A percentile compares a stretch with the other conserved stretches of the same genome.
Conservation (phyloP, 2,329 filamentous ascomycete genomes). For the Coniochaeta prunicola region DNA sequence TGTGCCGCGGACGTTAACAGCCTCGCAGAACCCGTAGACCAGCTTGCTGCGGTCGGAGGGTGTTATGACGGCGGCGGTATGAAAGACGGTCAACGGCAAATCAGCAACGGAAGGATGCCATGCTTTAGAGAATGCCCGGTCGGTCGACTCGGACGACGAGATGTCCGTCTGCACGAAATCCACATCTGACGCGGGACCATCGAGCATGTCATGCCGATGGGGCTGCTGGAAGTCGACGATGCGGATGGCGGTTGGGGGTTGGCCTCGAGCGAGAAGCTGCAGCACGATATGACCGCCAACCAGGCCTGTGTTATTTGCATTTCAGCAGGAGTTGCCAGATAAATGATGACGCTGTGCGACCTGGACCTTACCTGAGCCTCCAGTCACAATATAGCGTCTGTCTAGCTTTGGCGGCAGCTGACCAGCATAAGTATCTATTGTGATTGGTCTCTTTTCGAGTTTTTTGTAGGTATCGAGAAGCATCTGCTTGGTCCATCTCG, state of each 20-base stretch:
- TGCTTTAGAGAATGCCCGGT: constrained; percentile 38
- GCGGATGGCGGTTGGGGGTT: constrained; percentile 41
- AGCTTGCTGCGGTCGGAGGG: constrained; percentile 37
- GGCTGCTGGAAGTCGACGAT: constrained; percentile 43
- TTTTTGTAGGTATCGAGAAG: constrained; percentile 26
- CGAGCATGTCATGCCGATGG: constrained; percentile 31
- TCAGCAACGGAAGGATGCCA: constrained; percentile 34
- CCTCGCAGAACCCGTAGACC: constrained; percentile 35
- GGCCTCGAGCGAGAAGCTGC: constrained; percentile 45
- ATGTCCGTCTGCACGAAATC: constrained; percentile 42
- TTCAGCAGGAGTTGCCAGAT: neutral
- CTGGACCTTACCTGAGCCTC: constrained; percentile 35
- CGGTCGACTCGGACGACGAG: constrained; percentile 32
- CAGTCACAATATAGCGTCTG: constrained; percentile 36
- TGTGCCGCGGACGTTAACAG: constrained; percentile 44
- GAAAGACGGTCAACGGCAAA: constrained; percentile 48
- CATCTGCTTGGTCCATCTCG: constrained; percentile 28
- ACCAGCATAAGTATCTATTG: constrained; percentile 20
- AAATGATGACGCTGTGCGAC: neutral
- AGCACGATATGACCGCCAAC: constrained; percentile 48
- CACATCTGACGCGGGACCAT: constrained; percentile 26
- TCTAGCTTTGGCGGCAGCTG: constrained; percentile 30
- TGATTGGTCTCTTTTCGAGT: constrained; percentile 26
- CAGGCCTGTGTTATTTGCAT: constrained; percentile 44
- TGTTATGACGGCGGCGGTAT: constrained; percentile 48